phyloP scores from a whole-genome alignment of 257 asterid species.

The Solanum piurae region DNA sequence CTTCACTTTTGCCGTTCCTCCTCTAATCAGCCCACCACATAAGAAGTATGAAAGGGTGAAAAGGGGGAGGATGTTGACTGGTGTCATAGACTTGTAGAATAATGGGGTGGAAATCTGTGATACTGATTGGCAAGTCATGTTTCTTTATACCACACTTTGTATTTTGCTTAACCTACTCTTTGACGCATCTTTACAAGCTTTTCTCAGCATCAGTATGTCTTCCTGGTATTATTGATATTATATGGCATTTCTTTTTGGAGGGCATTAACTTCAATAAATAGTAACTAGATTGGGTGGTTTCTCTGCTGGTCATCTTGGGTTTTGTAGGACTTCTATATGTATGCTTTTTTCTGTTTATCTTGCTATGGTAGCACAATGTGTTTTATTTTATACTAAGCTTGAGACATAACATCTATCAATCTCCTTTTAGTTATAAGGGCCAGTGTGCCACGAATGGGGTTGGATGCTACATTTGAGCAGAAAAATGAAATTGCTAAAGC shows the following conservation, averaged over 20 bases:
- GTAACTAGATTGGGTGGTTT: not conserved
- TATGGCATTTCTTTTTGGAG: not conserved
- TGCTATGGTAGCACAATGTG: not conserved
- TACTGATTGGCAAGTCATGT: not conserved
- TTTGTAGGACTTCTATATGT: not conserved
- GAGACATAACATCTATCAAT: not conserved
- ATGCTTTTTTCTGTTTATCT: not conserved
- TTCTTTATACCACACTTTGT: not conserved
- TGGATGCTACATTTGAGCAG: conserved; percentile 30
- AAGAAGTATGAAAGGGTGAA: not conserved
- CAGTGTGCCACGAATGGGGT: conserved; percentile 18
- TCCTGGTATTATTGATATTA: not conserved
- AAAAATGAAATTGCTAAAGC: conserved; percentile 32
- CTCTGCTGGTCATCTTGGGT: not conserved
- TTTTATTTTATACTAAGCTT: not conserved
- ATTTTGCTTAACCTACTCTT: not conserved
- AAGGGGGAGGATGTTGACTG: not conserved
- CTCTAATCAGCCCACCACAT: not conserved
- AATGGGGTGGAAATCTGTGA: not conserved
- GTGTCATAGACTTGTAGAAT: not conserved
- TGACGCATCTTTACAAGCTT: not conserved
- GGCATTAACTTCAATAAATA: not conserved
- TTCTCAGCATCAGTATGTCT: not conserved
- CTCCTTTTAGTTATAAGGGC: conserved; percentile 26
- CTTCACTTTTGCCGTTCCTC: not conserved